A percentile compares a stretch with the other conserved stretches of the same genome.
phyloP scores from a whole-genome alignment of 306 rosid species.

The Cercis canadensis region DNA sequence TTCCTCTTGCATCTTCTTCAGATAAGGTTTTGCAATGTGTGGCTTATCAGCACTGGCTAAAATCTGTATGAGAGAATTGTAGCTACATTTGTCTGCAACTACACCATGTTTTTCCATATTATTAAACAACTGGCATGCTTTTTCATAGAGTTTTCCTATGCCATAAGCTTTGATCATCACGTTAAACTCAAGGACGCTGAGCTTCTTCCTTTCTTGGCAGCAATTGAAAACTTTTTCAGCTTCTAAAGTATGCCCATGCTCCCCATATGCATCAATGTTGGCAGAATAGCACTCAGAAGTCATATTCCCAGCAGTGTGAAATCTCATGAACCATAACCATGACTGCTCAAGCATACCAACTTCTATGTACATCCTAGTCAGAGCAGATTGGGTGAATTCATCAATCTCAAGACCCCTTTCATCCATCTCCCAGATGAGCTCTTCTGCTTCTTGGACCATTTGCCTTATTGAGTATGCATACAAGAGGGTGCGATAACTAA shows the following conservation, averaged over 20 bases:
- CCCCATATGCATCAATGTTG: slow-evolving; percentile 79
- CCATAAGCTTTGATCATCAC: slow-evolving; percentile 96
- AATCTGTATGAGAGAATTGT: slow-evolving; percentile 75
- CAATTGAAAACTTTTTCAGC: slow-evolving; percentile 76
- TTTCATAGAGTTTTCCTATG: slow-evolving; percentile 55
- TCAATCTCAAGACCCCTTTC: slow-evolving; percentile 69
- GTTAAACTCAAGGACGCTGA: slow-evolving; percentile 74
- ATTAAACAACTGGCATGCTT: slow-evolving; percentile 71
- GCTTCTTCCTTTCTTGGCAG: slow-evolving; percentile 68
- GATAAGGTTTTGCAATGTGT: slow-evolving; percentile 56
- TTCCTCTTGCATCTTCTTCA: slow-evolving; percentile 71
- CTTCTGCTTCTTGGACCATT: slow-evolving; percentile 71
- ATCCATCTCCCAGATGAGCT: slow-evolving; percentile 70
- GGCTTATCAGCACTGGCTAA: slow-evolving; percentile 71
- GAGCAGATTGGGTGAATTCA: slow-evolving; percentile 75
- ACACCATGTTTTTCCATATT: slow-evolving; percentile 58
- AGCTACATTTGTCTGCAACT: slow-evolving; percentile 72
- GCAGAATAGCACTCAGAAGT: slow-evolving; percentile 80
- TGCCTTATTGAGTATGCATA: slow-evolving; percentile 72
- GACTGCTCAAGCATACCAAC: slow-evolving; percentile 68
- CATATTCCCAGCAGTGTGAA: slow-evolving; percentile 64
- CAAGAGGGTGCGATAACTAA: slow-evolving; percentile 78
- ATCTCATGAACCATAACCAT: slow-evolving; percentile 76
- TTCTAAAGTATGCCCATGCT: slow-evolving; percentile 64
- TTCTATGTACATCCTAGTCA: slow-evolving; percentile 80